These are phyloP conservation scores for Martensiomyces pterosporus DNA, from an alignment of 192 early-diverging fungal species.

Conservation along the genomic window DNA sequence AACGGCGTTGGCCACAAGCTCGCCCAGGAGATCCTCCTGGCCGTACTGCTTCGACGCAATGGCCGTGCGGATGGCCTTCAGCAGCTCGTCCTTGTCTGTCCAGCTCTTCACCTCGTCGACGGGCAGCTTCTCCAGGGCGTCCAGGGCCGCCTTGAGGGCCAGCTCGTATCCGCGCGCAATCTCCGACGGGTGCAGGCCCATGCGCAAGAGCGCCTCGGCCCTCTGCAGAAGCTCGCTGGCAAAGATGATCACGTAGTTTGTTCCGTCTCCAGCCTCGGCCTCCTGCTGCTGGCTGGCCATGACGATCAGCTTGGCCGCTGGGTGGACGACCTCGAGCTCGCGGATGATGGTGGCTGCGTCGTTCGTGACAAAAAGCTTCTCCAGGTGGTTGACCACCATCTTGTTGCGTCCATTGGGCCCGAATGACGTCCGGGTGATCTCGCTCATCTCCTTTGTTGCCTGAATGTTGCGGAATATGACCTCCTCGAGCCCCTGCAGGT, in stretches of 20 bases:
- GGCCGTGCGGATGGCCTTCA: constrained; percentile 72
- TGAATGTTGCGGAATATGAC: constrained; percentile 93
- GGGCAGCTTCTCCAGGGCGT: constrained; percentile 71
- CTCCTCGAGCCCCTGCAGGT: constrained; percentile 93
- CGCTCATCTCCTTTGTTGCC: constrained; percentile 88
- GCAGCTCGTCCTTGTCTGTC: constrained; percentile 54
- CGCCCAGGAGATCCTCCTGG: constrained; percentile 81
- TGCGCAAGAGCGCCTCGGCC: constrained; percentile 86
- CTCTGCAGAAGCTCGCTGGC: constrained; percentile 92
- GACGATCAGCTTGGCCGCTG: constrained; percentile 93
- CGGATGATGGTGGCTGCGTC: constrained; percentile 98
- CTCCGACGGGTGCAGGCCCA: constrained; percentile 94
- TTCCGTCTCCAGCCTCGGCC: constrained; percentile 92
- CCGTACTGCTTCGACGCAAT: constrained; percentile 95
- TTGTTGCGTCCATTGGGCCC: constrained; percentile 98
- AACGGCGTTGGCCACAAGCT: constrained; percentile 81
- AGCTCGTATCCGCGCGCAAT: constrained; percentile 93
- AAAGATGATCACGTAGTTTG: constrained; percentile 94
- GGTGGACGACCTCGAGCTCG: constrained; percentile 96
- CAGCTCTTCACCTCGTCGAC: constrained; percentile 59
- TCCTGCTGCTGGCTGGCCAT: constrained; percentile 98
- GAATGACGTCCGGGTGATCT: constrained; percentile 91
- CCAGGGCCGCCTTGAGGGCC: constrained; percentile 76
- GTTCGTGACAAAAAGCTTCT: constrained; percentile 97
- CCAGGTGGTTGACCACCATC: constrained; percentile 98